phyloP scores from a whole-genome alignment of 2,329 filamentous ascomycete species.

The Botrytis fragariae region DNA sequence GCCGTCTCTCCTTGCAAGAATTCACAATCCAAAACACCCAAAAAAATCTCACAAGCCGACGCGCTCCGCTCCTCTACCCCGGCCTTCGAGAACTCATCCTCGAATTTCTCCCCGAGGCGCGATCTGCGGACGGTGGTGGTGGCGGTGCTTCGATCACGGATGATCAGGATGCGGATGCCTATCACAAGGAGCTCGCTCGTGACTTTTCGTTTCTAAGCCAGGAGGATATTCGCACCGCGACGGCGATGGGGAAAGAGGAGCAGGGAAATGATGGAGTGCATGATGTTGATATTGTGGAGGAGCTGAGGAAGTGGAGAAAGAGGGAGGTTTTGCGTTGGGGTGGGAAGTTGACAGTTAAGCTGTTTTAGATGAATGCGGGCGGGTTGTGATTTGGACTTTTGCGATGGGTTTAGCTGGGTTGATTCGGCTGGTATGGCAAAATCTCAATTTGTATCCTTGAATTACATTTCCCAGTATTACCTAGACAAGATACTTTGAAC shows the following conservation, averaged over 20 bases:
- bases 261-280: neutral
- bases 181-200: constrained; percentile 20
- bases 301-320: constrained; percentile 25
- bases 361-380: neutral
- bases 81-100: constrained; percentile 55
- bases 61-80: constrained; percentile 44
- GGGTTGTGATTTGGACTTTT: neutral
- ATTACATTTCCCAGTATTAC: neutral
- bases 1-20: constrained; percentile 50
- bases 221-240: neutral
- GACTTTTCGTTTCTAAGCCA: constrained; percentile 37
- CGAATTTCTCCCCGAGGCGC: constrained; percentile 45
- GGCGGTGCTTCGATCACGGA: constrained; percentile 27
- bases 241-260: neutral
- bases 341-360: constrained; percentile 24
- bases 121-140: neutral
- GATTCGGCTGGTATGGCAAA: neutral
- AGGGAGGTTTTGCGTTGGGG: constrained; percentile 23
- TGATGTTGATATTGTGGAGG: constrained; percentile 25
- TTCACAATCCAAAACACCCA: constrained; percentile 40
- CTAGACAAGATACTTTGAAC: neutral
- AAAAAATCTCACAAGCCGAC: constrained; percentile 21
- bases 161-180: constrained; percentile 33
- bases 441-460: neutral
- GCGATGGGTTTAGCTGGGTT: neutral